Percentiles rank a stretch among this genome's conserved stretches.
These are phyloP conservation scores for Diophrys sp. DNA, from an alignment of 73 alveolate species.

Conservation along the genomic window DNA sequence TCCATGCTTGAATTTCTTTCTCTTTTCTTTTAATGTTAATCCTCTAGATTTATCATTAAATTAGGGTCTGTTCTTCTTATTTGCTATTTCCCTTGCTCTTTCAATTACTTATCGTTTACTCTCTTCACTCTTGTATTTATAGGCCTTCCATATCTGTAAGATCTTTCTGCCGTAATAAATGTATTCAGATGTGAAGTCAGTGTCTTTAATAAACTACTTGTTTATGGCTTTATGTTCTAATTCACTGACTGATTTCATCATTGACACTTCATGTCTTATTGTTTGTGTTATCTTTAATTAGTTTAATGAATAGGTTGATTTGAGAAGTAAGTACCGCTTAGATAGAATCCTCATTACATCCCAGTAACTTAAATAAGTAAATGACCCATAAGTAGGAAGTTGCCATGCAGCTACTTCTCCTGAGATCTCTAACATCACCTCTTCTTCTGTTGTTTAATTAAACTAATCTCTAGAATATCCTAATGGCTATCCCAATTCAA, in stretches of 20 bases:
- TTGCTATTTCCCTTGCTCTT: too few species aligned
- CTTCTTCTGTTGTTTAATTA: background rate
- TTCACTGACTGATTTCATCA: background rate
- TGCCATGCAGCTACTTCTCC: background rate
- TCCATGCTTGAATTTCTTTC: too few species aligned
- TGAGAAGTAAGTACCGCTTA: background rate
- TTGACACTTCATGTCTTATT: background rate
- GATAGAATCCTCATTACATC: background rate
- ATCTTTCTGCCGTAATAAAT: background rate
- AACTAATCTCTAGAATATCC: constrained; percentile 17
- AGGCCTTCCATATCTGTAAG: too few species aligned
- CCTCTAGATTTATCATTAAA: too few species aligned
- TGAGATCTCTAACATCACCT: background rate
- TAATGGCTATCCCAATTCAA: constrained; percentile 24
- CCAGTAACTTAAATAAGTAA: background rate
- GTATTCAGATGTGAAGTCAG: background rate
- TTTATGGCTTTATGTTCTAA: background rate
- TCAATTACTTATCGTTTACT: too few species aligned
- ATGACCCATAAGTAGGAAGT: background rate
- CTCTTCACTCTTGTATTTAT: too few species aligned
- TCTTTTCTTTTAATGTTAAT: too few species aligned
- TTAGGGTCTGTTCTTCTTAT: too few species aligned
- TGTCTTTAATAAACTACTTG: background rate
- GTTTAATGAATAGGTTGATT: background rate
- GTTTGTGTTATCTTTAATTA: too few species aligned